Evolutionary conservation across 139 green algal species (phyloP), one percentile per base, ranked within the genome.

Genomic region (Chlamydomonas sp.): DNA sequence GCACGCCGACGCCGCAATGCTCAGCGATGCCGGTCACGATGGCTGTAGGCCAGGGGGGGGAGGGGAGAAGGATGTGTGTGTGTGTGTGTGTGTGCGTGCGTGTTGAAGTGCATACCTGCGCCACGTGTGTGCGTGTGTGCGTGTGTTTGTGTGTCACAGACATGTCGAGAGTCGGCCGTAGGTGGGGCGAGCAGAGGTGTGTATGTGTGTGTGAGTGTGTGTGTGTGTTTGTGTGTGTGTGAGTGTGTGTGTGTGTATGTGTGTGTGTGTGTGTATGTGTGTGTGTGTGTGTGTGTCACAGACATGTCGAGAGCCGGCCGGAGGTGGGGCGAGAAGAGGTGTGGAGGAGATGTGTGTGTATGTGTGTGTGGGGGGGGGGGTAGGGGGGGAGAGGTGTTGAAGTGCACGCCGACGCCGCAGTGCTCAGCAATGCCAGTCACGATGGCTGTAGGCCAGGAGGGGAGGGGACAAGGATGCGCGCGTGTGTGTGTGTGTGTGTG

Each of bases 341-440:
- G n/a, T n/a, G n/a, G n/a, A n/a, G n/a, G n/a, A n/a, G n/a, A n/a
- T n/a, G n/a, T n/a, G n/a, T n/a, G n/a, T 54, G 20, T 26, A 54
- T 54, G 43, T 54, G 43, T 13, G 43, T 54, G 16, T 54, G 43
- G 43, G 43, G 13, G 16, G 13, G 43, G 43, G 43, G 58, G 10
- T 5, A 43, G 58, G 22, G 58, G 22, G 58, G 13, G 43, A 20
- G 43, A 20, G n/a, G 88, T 86, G 79, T 95, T 95, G 84, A 93
- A 95, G 72, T 94, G 85, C 30, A 91, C 84, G 2, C 88, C 89
- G 24, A 80, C 81, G 2, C 87, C 89, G 2, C 92, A 34, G 26
- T 59, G n/a, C 22, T 90, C 80, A 5, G 85, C 73, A 1, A 88
- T 63, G n/a, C 31, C 66, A 1, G 60, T 70, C 28, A 88, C 58